Evolutionary conservation across 2,329 filamentous ascomycete species (phyloP), one percentile per base, ranked within the genome.

Genomic region (Aureobasidium sp.): DNA sequence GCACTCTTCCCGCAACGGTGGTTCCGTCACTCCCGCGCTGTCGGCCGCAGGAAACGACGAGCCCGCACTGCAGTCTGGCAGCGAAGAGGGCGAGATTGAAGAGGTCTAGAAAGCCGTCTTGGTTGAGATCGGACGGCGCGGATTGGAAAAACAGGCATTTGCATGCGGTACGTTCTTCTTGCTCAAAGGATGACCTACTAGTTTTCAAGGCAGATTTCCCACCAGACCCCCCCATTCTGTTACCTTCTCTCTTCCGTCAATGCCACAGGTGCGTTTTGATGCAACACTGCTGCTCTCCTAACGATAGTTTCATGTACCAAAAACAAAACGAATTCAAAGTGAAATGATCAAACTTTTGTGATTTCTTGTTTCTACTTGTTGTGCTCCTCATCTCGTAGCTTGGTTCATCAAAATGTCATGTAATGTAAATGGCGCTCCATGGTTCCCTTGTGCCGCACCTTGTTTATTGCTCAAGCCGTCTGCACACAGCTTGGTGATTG

Each of bases 31-130:
- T 53, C 81, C 82, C 43, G 77, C 72, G 27, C 61, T n/a, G n/a
- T 54, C 59, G 27, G 25, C 60, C 17, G 60, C 60, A 45, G 57
- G 50, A 51, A 62, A 65, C 40, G 76, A 83, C 62, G 85, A 88
- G 65, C 78, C 84, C 55, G 78, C 80, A 60, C 79, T 91, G 60
- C 86, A 89, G 69, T 93, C 89, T 62, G 94, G 94, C 57, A 96
- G 92, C 70, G 94, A 99, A 76, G 94, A 99, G 75, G 94, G 94
- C 57, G 94, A 99, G 77, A 97, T 99, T 68, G 94, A 96, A 74
- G 92, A 97, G 78, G 74, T 78, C 62, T 78, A 76, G 64, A 40
- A 3, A 21, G 15, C 7, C 43, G 10, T 40, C 13, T 15, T 40
- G 50, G 27, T 17, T 4, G 8, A 42, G 9, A 29, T n/a, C 13